Conservation (phyloP, 495 filamentous ascomycete genomes). For the Podospora australis region DNA sequence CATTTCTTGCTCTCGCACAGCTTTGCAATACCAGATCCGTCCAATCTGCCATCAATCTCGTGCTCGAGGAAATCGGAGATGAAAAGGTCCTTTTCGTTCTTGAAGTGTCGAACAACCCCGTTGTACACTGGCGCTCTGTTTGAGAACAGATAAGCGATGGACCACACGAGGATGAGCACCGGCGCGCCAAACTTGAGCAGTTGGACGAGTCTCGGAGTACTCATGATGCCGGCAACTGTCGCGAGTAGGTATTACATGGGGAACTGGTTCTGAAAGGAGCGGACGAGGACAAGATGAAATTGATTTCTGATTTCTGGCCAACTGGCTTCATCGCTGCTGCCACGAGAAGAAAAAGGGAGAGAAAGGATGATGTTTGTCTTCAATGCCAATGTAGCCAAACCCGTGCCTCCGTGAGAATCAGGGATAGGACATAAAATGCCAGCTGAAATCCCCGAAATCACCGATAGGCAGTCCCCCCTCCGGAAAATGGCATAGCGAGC, state of each 20-base stretch:
- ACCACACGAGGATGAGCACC: constrained; percentile 14
- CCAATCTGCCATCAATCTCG: constrained; percentile 28
- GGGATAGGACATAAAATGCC: too few species aligned
- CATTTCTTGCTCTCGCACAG: constrained; percentile 27
- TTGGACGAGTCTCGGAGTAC: constrained; percentile 10
- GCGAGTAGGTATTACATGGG: neutral
- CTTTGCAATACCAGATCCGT: constrained; percentile 19
- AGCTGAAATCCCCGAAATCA: neutral
- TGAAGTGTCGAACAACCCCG: constrained; percentile 16
- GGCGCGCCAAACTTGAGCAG: constrained; percentile 16
- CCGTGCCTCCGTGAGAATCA: too few species aligned
- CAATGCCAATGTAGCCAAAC: too few species aligned
- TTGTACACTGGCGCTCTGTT: constrained; percentile 9
- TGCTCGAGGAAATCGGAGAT: constrained; percentile 21
- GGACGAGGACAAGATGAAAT: too few species aligned
- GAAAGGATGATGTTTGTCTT: too few species aligned
- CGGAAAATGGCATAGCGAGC: neutral
- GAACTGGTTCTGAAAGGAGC: neutral
- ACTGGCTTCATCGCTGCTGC: too few species aligned
- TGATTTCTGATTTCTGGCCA: too few species aligned
- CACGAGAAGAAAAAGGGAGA: too few species aligned
- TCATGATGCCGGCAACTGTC: constrained; percentile 12
- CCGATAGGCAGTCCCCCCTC: neutral
- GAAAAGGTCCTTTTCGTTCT: constrained; percentile 22
- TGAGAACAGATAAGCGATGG: constrained; percentile 10